These are phyloP conservation scores for Abortiporus biennis DNA, from an alignment of 1,284 basidiomycete genomes.

Conservation along the genomic window DNA sequence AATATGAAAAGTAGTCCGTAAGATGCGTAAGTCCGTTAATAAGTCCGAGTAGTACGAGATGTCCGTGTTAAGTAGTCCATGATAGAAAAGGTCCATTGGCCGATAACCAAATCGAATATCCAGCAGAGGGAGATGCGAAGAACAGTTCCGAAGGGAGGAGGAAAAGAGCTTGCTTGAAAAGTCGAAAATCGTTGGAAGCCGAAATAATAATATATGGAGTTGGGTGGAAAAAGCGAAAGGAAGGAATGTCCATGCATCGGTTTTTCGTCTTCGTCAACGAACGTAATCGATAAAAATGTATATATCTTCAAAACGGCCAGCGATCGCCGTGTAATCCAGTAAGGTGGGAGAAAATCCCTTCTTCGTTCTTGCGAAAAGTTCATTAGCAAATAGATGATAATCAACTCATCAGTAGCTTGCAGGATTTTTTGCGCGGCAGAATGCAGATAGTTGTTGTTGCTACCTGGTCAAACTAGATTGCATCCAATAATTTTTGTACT, in stretches of 20 bases:
- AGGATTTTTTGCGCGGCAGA: conserved; percentile 9
- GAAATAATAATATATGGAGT: background rate
- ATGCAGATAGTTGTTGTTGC: conserved; percentile 1
- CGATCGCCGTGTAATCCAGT: conserved; percentile 2
- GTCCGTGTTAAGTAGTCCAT: background rate
- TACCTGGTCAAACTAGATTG: conserved; percentile 18
- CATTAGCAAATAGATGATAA: conserved; percentile 5
- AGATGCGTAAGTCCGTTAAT: background rate
- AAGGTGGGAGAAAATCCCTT: conserved; percentile 3
- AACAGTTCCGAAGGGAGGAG: background rate
- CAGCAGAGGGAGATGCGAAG: background rate
- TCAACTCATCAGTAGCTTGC: conserved; percentile 1
- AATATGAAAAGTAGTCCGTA: background rate
- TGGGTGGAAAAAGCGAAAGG: background rate
- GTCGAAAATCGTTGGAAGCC: background rate
- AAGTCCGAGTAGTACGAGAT: background rate
- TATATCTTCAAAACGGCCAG: conserved; percentile 1
- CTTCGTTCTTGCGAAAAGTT: background rate
- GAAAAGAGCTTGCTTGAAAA: background rate
- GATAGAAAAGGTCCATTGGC: background rate
- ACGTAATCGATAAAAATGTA: conserved; percentile 2
- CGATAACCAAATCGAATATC: background rate
- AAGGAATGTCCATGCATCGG: background rate
- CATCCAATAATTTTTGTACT: conserved; percentile 29
- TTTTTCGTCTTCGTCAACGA: background rate